Conservation (phyloP, 805 yeast genomes). For the Pichia heedii region DNA sequence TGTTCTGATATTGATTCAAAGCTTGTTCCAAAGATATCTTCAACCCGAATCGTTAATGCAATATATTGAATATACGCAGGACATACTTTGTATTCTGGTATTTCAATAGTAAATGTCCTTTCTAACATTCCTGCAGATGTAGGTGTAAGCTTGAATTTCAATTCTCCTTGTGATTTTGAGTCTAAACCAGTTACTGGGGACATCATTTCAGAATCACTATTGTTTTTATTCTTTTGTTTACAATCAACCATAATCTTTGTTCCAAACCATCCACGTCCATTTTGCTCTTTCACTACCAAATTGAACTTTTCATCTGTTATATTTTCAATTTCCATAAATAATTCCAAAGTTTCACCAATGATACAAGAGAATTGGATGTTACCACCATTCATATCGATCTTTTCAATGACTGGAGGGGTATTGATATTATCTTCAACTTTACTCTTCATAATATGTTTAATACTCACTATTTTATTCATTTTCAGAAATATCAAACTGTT, state of each 20-base stretch:
- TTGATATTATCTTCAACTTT: slow-evolving; percentile 24
- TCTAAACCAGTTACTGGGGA: too few species aligned
- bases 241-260: slow-evolving; percentile 12
- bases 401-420: neutral
- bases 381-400: neutral
- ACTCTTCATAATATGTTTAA: slow-evolving; percentile 1
- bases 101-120: slow-evolving; percentile 12
- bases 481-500: slow-evolving; percentile 30
- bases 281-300: slow-evolving; percentile 31
- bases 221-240: neutral
- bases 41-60: slow-evolving; percentile 16
- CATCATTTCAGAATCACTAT: neutral
- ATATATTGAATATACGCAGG: slow-evolving; percentile 13
- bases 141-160: slow-evolving; percentile 9
- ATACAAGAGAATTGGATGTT: slow-evolving; percentile 1
- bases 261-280: slow-evolving; percentile 15
- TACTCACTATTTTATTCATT: slow-evolving; percentile 21
- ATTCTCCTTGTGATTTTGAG: slow-evolving; percentile 24
- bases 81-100: slow-evolving; percentile 5
- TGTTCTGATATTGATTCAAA: slow-evolving; percentile 21
- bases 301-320: slow-evolving; percentile 28
- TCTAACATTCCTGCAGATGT: slow-evolving; percentile 10
- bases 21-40: slow-evolving; percentile 30
- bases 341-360: slow-evolving; percentile 6
- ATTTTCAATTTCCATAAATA: slow-evolving; percentile 26